phyloP scores from a whole-genome alignment of 176 grass and related monocot genomes.

The barley (Hordeum vulgare) region MorexV3_pseudomolecules_assembly NC_058524.1:599280596-599281095 shows the following conservation, averaged over 20 bases:
- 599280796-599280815: background rate
- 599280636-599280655: background rate
- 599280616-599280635: background rate
- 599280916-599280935: background rate
- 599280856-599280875: background rate
- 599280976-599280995: background rate
- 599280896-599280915: background rate
- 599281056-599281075: background rate
- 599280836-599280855: background rate
- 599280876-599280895: slow-evolving; percentile 4
- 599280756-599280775: slow-evolving; percentile 9
- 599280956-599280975: background rate
- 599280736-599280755: slow-evolving; percentile 20
- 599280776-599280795: background rate
- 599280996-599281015: background rate
- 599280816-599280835: slow-evolving; percentile 23
- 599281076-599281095: background rate
- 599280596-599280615: background rate
- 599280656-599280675: background rate
- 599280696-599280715: background rate
- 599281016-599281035: background rate
- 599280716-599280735: slow-evolving; percentile 29
- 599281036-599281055: background rate
- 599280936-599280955: background rate
- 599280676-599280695: background rate